Conservation (phyloP, 805 yeast species). For the Phaffomyces antillensis region DNA sequence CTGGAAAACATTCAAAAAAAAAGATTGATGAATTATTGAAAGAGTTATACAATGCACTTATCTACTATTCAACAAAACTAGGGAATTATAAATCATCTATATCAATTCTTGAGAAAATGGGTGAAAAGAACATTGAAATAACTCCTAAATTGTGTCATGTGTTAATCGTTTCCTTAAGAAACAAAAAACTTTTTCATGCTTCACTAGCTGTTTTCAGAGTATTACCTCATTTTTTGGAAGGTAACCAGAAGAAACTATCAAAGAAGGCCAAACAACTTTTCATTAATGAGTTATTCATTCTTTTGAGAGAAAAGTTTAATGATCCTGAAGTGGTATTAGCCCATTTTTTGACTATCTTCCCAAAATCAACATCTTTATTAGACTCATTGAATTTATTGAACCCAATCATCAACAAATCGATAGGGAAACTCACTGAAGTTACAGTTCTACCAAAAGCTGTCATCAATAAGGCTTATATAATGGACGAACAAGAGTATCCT, state of each 20-base stretch:
- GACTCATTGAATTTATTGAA: constrained; percentile 14
- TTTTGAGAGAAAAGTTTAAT: constrained; percentile 13
- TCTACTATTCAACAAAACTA: constrained; percentile 10
- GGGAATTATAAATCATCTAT: constrained; percentile 12
- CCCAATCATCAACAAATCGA: constrained; percentile 7
- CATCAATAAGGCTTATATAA: constrained; percentile 7
- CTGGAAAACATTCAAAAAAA: constrained; percentile 1
- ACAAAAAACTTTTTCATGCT: constrained; percentile 14
- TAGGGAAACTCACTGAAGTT: not conserved
- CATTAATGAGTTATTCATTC: constrained; percentile 13
- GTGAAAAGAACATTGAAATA: constrained; percentile 6
- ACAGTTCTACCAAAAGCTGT: constrained; percentile 1
- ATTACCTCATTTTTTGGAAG: constrained; percentile 11
- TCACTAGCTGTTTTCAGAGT: constrained; percentile 11
- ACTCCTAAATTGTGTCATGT: constrained; percentile 13
- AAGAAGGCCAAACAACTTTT: constrained; percentile 1
- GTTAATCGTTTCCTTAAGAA: constrained; percentile 13
- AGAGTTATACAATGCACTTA: constrained; percentile 13
- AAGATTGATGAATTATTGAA: not conserved
- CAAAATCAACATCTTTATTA: constrained; percentile 6
- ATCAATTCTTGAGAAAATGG: constrained; percentile 11
- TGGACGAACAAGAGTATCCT: constrained; percentile 4
- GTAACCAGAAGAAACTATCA: not conserved
- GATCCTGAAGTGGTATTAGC: constrained; percentile 17
- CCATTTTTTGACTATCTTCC: constrained; percentile 17